phyloP scores from a whole-genome alignment of 192 early-diverging fungal genomes.

The Geranomyces variabilis region DNA sequence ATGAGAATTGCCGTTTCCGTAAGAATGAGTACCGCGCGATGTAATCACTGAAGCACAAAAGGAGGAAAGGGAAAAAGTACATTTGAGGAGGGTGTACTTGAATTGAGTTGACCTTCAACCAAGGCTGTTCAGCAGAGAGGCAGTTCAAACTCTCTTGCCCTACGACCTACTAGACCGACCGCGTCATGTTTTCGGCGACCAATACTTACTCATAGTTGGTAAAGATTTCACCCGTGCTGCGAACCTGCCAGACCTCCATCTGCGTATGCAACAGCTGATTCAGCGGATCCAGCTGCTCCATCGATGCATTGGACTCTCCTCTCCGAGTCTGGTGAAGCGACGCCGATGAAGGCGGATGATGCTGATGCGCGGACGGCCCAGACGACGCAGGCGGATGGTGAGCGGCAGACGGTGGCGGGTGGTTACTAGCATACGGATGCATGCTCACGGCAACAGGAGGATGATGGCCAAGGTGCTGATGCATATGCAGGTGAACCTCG shows the following conservation, averaged over 20 bases:
- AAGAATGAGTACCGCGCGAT: conserved; percentile 69
- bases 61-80: neutral
- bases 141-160: neutral
- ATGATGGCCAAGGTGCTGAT: no score
- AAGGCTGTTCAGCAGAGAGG: neutral
- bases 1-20: conserved; percentile 75
- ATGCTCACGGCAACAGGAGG: no score
- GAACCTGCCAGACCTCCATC: conserved; percentile 45
- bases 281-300: conserved; percentile 1
- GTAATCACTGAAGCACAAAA: conserved; percentile 61
- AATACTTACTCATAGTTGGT: conserved; percentile 51
- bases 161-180: no score
- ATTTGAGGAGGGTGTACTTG: neutral
- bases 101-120: neutral
- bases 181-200: no score
- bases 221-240: conserved; percentile 55
- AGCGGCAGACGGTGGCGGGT: no score
- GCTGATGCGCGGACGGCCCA: no score
- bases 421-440: no score
- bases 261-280: neutral
- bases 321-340: neutral
- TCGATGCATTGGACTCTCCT: neutral
- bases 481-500: no score
- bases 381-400: no score
- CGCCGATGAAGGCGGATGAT: no score